Conservation (phyloP, 768 basidiomycete genomes). For the Podaxis mareebaensis region DNA sequence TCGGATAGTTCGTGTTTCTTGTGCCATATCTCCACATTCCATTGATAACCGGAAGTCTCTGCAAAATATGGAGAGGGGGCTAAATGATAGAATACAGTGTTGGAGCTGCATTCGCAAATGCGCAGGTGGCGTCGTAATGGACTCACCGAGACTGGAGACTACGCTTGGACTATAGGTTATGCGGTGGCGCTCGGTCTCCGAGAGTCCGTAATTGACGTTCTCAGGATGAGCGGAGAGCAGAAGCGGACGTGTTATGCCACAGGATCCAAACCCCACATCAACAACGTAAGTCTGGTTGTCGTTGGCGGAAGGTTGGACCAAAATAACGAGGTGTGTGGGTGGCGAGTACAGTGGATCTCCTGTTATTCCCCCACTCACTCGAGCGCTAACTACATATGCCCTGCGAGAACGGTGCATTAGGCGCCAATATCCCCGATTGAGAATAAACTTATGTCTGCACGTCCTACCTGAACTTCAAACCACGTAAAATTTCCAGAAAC, state of each 20-base stretch:
- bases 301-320: constrained; percentile 31
- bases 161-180: neutral
- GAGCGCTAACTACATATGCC: constrained; percentile 27
- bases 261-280: constrained; percentile 32
- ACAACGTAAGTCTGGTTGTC: constrained; percentile 31
- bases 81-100: neutral
- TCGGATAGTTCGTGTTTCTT: constrained; percentile 7
- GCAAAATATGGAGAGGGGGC: neutral
- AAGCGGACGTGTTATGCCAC: constrained; percentile 27
- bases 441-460: neutral
- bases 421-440: neutral
- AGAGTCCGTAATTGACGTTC: constrained; percentile 2
- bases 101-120: neutral
- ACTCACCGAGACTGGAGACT: constrained; percentile 1
- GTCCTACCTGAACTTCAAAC: constrained; percentile 30
- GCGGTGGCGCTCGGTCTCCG: constrained; percentile 13
- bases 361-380: constrained; percentile 24
- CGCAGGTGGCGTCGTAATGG: neutral
- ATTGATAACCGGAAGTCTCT: constrained; percentile 8
- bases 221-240: constrained; percentile 22
- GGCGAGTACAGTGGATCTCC: constrained; percentile 17
- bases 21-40: constrained; percentile 20
- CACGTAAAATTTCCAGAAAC: constrained; percentile 28
- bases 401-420: constrained; percentile 16
- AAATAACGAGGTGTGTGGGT: constrained; percentile 28